phyloP scores from a whole-genome alignment of 768 basidiomycete genomes.

The Pisolithus tinctorius region DNA sequence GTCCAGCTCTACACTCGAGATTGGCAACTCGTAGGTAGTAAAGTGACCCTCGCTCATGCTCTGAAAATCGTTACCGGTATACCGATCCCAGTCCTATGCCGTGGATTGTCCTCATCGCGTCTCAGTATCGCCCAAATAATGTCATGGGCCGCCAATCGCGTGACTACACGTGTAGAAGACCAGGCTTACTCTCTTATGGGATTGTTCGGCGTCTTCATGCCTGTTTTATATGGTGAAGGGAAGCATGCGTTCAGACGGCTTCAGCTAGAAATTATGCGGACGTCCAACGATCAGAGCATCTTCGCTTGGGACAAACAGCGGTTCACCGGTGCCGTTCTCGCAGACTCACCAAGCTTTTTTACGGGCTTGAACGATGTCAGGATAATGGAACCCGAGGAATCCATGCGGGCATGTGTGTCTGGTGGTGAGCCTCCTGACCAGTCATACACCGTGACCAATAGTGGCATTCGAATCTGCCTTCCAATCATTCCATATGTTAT shows the following conservation, averaged over 20 bases:
- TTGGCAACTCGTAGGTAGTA: conserved; percentile 15
- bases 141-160: conserved; percentile 10
- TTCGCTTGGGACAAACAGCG: not conserved
- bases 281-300: not conserved
- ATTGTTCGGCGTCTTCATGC: conserved; percentile 8
- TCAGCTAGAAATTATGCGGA: conserved; percentile 4
- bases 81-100: not conserved
- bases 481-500: not conserved
- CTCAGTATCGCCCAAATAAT: conserved; percentile 1
- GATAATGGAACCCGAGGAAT: not conserved
- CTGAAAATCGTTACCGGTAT: not conserved
- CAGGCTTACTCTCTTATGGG: conserved; percentile 12
- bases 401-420: not conserved
- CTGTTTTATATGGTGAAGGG: conserved; percentile 13
- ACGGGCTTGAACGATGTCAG: not conserved
- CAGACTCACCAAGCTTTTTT: not conserved
- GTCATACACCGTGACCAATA: not conserved
- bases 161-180: conserved; percentile 13
- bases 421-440: not conserved
- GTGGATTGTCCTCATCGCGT: not conserved
- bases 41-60: not conserved
- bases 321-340: not conserved
- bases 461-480: not conserved
- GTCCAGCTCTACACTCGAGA: conserved; percentile 22
- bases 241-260: conserved; percentile 4